Evolutionary conservation across 108 stramenopile species (phyloP), one percentile per base, ranked within the genome.

Genomic region (Nitzschia putrida): DNA sequence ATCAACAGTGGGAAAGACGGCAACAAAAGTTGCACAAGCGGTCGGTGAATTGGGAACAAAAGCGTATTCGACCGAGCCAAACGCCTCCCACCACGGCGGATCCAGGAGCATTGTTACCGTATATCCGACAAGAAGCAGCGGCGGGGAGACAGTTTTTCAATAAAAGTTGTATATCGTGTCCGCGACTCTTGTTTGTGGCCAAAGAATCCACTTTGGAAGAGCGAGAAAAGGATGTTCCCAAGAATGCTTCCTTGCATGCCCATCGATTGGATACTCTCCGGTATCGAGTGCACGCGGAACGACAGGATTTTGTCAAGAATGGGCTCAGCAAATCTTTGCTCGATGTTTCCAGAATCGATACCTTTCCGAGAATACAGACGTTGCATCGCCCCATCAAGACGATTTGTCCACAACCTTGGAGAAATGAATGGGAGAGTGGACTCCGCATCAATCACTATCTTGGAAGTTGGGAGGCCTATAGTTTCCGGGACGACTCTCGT

Each of bases 371-470:
- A 7, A 68, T 71, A 16, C 53, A 25, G 18, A 50, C 64, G 8
- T 38, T 84, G 24, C 83, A 84, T 65, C 57, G 72, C 9, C 82
- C 82, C 18, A 79, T 83, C 26, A 49, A 59, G 37, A 54, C 47
- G 6, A 67, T 78, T 42, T 79, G 74, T 44, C 16, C 68, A 11
- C 52, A 60, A 18, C 77, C 77, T 11, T 75, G 74, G 68, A 61
- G 69, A 22, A 55, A 81, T 52, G 80, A 85, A 29, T 66, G 64
- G 57, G 39, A 41, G 9, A 53, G 53, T 14, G 76, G 77, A 11
- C 50, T 85, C 11, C 74, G 80, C 23, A 75, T 81, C 57, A 79
- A 85, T 69, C 83, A 85, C 41, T 85, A 85, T 53, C 47, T 85
- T 13, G 83, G 69, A 38, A 70, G 69, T 39, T 70, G 69, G 69